phyloP scores from a whole-genome alignment of 768 basidiomycete genomes.

The Candolleomyces eurysporus region DNA sequence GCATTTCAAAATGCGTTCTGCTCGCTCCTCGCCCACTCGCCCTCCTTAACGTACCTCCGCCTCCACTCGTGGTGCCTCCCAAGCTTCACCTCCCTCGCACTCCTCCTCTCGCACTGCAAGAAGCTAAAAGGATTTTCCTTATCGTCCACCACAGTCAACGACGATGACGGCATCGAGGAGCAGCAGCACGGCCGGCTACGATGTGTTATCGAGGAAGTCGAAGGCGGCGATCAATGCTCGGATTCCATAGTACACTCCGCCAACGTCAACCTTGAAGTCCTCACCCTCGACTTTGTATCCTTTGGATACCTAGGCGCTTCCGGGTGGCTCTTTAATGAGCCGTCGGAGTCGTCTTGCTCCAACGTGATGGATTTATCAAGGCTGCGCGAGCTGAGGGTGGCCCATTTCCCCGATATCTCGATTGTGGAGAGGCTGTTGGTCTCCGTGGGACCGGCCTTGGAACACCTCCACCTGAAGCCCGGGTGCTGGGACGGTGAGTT shows the following conservation, averaged over 20 bases:
- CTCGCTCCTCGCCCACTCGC: constrained; percentile 29
- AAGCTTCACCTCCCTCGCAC: constrained; percentile 30
- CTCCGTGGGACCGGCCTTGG: constrained; percentile 32
- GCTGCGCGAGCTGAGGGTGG: constrained; percentile 42
- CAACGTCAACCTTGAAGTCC: constrained; percentile 28
- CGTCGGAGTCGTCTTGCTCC: constrained; percentile 9
- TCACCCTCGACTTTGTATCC: constrained; percentile 40
- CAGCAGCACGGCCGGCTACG: not conserved
- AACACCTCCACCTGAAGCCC: constrained; percentile 45
- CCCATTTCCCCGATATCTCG: constrained; percentile 36
- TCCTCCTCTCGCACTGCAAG: constrained; percentile 30
- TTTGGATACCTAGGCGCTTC: constrained; percentile 32
- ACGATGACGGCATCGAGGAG: constrained; percentile 16
- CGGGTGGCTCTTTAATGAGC: constrained; percentile 32
- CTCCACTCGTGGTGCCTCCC: constrained; percentile 41
- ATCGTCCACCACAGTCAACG: constrained; percentile 31
- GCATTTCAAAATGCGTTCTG: constrained; percentile 33
- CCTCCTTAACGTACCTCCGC: constrained; percentile 35
- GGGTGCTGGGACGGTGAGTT: constrained; percentile 38
- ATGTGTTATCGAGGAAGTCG: constrained; percentile 9
- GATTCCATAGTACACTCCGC: constrained; percentile 11
- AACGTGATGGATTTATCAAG: constrained; percentile 29
- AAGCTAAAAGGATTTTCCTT: constrained; percentile 35
- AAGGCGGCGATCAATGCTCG: constrained; percentile 1
- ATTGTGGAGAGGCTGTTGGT: constrained; percentile 35